Conservation (phyloP, 2,329 filamentous ascomycete genomes). For the Emergomyces africanus region DNA sequence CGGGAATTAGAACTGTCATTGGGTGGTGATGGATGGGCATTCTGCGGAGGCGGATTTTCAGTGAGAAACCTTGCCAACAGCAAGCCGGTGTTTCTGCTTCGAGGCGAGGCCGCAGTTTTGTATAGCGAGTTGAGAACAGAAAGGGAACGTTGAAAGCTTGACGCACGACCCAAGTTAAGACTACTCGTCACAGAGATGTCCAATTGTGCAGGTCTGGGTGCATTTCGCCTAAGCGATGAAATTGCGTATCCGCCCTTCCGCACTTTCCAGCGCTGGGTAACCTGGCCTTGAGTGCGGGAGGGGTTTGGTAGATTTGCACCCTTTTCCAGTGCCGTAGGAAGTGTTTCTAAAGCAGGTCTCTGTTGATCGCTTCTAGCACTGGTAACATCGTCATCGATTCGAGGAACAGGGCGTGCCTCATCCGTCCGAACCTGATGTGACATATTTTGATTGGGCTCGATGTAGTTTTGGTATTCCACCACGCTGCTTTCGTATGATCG, state of each 20-base stretch:
- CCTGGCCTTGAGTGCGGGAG: background rate
- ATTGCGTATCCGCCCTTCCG: constrained; percentile 23
- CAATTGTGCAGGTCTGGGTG: constrained; percentile 23
- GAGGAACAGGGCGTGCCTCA: background rate
- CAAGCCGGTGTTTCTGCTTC: constrained; percentile 13
- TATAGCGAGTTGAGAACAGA: constrained; percentile 21
- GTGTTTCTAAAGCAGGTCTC: background rate
- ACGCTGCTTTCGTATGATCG: constrained; percentile 8
- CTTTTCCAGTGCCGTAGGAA: background rate
- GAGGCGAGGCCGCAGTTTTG: constrained; percentile 11
- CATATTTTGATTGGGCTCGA: background rate
- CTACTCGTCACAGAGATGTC: constrained; percentile 15
- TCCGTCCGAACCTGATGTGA: background rate
- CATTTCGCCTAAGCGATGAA: constrained; percentile 24
- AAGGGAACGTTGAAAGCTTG: constrained; percentile 21
- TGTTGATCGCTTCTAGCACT: background rate
- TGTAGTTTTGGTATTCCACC: background rate
- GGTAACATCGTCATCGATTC: background rate
- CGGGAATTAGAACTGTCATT: background rate
- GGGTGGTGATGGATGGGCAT: constrained; percentile 7
- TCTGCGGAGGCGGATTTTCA: constrained; percentile 3
- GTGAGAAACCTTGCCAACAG: constrained; percentile 27
- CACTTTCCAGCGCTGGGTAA: constrained; percentile 18
- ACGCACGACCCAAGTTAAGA: constrained; percentile 10
- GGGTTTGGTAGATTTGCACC: background rate